Evolutionary conservation across 169 alveolate species (phyloP).

Genomic region (Eimeria tenella): DNA sequence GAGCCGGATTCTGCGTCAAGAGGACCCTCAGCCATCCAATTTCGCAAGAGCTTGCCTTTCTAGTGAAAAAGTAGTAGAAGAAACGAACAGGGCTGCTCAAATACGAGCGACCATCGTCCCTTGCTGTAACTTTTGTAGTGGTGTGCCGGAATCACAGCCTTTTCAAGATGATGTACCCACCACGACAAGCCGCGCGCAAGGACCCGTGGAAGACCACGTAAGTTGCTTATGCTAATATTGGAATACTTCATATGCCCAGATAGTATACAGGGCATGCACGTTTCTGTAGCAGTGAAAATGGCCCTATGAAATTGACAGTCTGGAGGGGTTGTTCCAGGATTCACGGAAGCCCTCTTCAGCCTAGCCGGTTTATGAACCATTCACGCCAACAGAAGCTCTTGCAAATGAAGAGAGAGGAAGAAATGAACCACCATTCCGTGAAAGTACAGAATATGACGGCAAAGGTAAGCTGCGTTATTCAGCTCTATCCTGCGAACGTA

Average conservation of each 20-base stretch:
- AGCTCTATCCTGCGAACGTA: not conserved
- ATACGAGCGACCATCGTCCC: not conserved
- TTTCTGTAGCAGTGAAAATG: too few relatives aligned
- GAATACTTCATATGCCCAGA: too few relatives aligned
- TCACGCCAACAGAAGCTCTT: conserved; percentile 65
- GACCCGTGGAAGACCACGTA: conserved; percentile 73
- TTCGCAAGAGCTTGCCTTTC: not conserved
- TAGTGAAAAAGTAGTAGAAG: not conserved
- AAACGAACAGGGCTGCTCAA: not conserved
- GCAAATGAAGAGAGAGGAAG: conserved; percentile 41
- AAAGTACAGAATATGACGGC: conserved; percentile 34
- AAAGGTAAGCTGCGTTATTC: conserved; percentile 10
- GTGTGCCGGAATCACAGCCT: too few relatives aligned
- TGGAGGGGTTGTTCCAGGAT: not conserved
- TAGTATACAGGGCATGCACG: too few relatives aligned
- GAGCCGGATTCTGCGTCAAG: too few relatives aligned
- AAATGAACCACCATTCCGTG: conserved; percentile 35
- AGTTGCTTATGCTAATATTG: not conserved
- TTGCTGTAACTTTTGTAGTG: too few relatives aligned
- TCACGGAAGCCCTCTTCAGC: conserved; percentile 21
- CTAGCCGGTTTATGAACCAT: conserved; percentile 57
- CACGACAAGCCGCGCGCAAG: conserved; percentile 27
- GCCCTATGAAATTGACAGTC: too few relatives aligned
- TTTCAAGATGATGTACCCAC: conserved; percentile 59
- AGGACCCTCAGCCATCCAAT: not conserved